Evolutionary conservation across 495 filamentous ascomycete species (phyloP), one percentile per base, ranked within the genome.

Genomic region (Rusavskia elegans): DNA sequence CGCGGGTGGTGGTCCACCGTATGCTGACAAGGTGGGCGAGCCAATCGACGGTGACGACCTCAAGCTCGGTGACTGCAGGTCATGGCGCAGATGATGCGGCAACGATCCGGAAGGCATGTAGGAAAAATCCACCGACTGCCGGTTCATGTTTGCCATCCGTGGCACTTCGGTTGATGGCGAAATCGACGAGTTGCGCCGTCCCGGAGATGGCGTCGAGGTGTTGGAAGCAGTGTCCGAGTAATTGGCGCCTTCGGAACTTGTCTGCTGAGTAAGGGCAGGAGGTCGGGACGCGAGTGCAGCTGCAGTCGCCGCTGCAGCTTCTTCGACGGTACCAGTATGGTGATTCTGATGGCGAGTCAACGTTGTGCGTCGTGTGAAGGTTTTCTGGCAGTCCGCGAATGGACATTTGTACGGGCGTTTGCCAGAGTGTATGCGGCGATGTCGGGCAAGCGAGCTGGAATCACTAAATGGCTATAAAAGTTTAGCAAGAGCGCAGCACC

Each of bases 391-490:
- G 61, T 97, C 89, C 14, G 87, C 89, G 60, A 90, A 98, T 1
- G 90, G 90, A 66, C 92, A 98, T 63, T 95, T 94, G 71, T 97
- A 98, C 2, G 92, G 92, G 37, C 92, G 79, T 63, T 93, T 95
- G 21, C 92, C 92, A 21, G 87, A 94, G 61, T 98, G 92, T 55
- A 96, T 98, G 29, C 92, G 79, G 25, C 92, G 83, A 70, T 98
- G 92, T 37, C 92, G 76, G 19, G 92, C 92, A 36, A 98, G 70
- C 9, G 92, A 97, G 59, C 90, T 96, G 17, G 89, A 95, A 66
- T 98, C 92, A 63, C 90, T 96, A 61, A 98, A 98, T n/a, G 89
- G 90, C 92, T 97, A 58, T 50, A 48, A 39, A 63, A 62, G 46
- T 32, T 39, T 13, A 16, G 46, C 6, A 57, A 53, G n/a, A 19